These are phyloP conservation scores for Pleurotus tuoliensis DNA, from an alignment of 768 basidiomycete genomes.

Conservation along the genomic window DNA sequence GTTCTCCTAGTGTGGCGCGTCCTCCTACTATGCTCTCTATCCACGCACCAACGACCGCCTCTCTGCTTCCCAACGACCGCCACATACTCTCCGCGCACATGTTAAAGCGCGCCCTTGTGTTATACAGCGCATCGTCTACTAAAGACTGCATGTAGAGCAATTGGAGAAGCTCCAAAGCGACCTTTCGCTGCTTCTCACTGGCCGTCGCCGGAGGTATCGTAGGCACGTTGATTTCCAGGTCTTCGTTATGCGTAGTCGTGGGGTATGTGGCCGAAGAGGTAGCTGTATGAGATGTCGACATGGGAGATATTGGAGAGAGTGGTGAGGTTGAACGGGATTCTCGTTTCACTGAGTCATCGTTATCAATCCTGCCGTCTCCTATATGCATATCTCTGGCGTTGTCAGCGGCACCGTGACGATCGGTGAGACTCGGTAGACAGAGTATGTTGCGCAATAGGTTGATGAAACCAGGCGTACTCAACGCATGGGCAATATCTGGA, in stretches of 20 bases:
- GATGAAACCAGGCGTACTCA: background rate
- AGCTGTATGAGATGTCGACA: background rate
- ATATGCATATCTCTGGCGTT: background rate
- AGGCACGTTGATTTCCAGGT: background rate
- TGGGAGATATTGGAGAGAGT: background rate
- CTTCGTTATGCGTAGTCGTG: background rate
- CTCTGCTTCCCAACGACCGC: background rate
- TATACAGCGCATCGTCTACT: constrained; percentile 60
- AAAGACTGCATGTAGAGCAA: background rate
- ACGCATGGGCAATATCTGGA: background rate
- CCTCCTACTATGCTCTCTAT: constrained; percentile 33
- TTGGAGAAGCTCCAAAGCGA: constrained; percentile 3
- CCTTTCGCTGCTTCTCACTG: background rate
- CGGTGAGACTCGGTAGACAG: background rate
- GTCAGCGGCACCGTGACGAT: background rate
- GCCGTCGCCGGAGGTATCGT: background rate
- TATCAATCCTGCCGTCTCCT: background rate
- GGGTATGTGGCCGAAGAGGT: background rate
- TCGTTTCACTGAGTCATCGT: background rate
- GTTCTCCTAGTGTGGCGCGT: background rate
- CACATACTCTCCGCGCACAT: constrained; percentile 9
- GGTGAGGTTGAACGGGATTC: background rate
- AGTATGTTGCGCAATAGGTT: background rate
- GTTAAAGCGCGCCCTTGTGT: constrained; percentile 46
- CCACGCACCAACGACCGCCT: constrained; percentile 31